Evolutionary conservation across 805 yeast genomes (phyloP).

Genomic region (Komagataella kurtzmanii): DNA sequence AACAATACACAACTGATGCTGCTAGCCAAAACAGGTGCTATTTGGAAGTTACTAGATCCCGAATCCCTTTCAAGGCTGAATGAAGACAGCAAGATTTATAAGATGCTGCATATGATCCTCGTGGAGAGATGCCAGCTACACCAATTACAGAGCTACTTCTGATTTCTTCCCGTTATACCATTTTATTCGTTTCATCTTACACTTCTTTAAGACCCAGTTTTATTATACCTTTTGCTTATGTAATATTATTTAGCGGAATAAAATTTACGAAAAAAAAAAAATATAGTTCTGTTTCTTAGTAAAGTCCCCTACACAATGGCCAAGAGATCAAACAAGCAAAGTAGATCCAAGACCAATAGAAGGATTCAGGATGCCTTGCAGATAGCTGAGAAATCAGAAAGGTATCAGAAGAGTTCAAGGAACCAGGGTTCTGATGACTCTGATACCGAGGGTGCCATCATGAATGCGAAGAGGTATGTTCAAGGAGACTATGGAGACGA

Average conservation of each 20-base stretch:
- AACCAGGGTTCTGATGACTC: slow-evolving; percentile 3
- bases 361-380: slow-evolving; percentile 15
- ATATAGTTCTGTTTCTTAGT: background rate
- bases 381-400: slow-evolving; percentile 11
- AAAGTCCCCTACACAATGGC: background rate
- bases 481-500: slow-evolving; percentile 9
- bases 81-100: slow-evolving; percentile 7
- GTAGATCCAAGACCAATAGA: slow-evolving; percentile 8
- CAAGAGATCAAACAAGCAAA: slow-evolving; percentile 4
- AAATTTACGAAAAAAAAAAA: background rate
- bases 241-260: too few species aligned
- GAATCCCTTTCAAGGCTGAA: slow-evolving; percentile 13
- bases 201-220: background rate
- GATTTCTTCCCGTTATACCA: background rate
- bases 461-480: slow-evolving; percentile 20
- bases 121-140: slow-evolving; percentile 14
- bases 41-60: slow-evolving; percentile 16
- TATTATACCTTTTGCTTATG: background rate
- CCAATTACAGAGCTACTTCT: slow-evolving; percentile 1
- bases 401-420: slow-evolving; percentile 3
- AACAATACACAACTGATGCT: slow-evolving; percentile 18
- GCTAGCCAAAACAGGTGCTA: slow-evolving; percentile 18
- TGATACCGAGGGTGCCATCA: slow-evolving; percentile 13
- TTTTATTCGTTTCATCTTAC: background rate
- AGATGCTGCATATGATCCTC: slow-evolving; percentile 16